Base-by-base conservation (phyloP, 2,329 filamentous ascomycete species). In the Didymella segeticola region DNA sequence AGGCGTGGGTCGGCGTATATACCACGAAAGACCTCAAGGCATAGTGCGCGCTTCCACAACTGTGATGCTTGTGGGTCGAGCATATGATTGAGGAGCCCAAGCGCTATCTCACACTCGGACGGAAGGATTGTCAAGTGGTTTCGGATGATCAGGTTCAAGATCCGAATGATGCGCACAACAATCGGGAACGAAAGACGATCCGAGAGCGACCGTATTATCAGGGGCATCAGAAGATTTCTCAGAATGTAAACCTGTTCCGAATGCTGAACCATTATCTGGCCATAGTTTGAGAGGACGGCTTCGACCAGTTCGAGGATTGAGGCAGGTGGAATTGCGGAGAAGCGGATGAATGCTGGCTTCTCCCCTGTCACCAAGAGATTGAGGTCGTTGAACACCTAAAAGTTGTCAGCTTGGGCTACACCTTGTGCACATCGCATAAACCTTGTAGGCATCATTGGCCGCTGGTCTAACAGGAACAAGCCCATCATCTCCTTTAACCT, bases 251-350 rank as follows among this genome's bases (percentile, higher is more conserved):
- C 85, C 72, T 96, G 89, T 68, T 97, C 93, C 0, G 86, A 82
- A 68, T 97, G 92, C 3, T 82, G 80, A 15, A 87, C 80, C 72
- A 98, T 95, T 23, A 96, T 85, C 45, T 82, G 80, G n/a, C 88
- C 85, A 78, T 97, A 91, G 64, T 93, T 96, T 20, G 89, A 88
- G 54, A 99, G 79, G 46, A 96, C 87, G 1, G 91, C 93, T 75
- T 97, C 93, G 64, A 99, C 91, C 48, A 98, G 82, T 71, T 99
- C 95, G 1, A 99, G 78, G 5, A 92, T 90, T 64, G 96, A 95
- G 0, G 90, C 89, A 64, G 91, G 87, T 0, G 91, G 87, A 9
- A 98, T 81, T 3, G 86, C 85, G 11, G 89, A 87, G 65, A 95
- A 90, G 26, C 87, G 86, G 31, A 99, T 82, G 67, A 93, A 96